Evolutionary conservation across 2,329 filamentous ascomycete species (phyloP).

Genomic region (Triangularia setosa): DNA sequence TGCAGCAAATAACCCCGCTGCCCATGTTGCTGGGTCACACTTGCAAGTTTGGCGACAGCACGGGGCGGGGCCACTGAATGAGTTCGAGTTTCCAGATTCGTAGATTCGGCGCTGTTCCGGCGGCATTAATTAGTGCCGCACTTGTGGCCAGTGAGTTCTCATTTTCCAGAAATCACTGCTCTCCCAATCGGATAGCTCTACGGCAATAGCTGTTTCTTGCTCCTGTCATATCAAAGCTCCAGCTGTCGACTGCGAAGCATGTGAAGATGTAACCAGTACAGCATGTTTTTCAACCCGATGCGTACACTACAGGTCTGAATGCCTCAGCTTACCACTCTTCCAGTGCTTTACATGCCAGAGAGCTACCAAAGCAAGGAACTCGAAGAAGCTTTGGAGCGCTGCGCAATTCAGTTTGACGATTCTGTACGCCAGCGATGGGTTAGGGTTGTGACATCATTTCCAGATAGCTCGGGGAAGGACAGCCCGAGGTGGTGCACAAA

Average conservation of each 20-base stretch:
- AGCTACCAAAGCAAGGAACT: not conserved
- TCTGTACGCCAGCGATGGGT: not conserved
- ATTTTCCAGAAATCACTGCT: not conserved
- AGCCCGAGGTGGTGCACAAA: not conserved
- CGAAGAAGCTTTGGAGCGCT: not conserved
- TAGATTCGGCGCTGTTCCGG: slow-evolving; percentile 12
- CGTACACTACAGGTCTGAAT: too few species aligned
- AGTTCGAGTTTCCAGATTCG: not conserved
- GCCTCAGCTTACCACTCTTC: not conserved
- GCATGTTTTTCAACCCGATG: not conserved
- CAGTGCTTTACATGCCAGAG: not conserved
- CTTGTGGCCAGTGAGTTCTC: slow-evolving; percentile 5
- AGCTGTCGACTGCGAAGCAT: not conserved
- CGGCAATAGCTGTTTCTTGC: not conserved
- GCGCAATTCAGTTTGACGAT: not conserved
- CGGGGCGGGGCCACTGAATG: slow-evolving; percentile 6
- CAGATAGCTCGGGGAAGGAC: slow-evolving; percentile 1
- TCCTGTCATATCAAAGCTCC: not conserved
- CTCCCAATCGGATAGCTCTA: not conserved
- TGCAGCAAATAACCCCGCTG: slow-evolving; percentile 3
- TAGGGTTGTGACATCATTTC: slow-evolving; percentile 5
- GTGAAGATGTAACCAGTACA: not conserved
- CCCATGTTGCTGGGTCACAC: slow-evolving; percentile 4
- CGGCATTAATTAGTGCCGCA: slow-evolving; percentile 4
- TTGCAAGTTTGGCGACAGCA: slow-evolving; percentile 6